These are phyloP conservation scores for Aegilops umbellulata DNA, from an alignment of 176 grass and related monocot genomes.

Conservation along the genomic window DNA sequence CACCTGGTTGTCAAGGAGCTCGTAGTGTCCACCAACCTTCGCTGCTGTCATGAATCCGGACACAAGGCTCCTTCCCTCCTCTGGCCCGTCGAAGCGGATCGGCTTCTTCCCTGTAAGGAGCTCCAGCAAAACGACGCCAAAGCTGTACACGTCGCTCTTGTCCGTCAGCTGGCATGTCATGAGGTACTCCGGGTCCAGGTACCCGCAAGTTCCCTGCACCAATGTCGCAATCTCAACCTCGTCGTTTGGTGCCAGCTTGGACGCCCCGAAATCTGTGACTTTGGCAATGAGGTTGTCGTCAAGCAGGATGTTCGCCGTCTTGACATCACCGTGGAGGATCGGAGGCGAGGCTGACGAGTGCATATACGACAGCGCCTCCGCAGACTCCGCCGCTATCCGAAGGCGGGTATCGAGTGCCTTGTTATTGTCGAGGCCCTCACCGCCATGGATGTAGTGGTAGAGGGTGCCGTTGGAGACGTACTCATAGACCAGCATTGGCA, in stretches of 20 bases:
- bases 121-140: conserved; percentile 53
- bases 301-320: not conserved
- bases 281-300: not conserved
- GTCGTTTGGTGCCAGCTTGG: not conserved
- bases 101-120: conserved; percentile 52
- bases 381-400: not conserved
- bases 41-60: not conserved
- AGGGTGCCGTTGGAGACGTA: not conserved
- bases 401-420: not conserved
- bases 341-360: not conserved
- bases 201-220: conserved; percentile 63
- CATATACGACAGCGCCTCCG: not conserved
- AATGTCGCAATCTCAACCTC: not conserved
- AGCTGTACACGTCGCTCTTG: conserved; percentile 68
- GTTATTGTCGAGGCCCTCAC: not conserved
- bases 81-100: not conserved
- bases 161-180: conserved; percentile 45
- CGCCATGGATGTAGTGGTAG: not conserved
- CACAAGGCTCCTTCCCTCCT: not conserved
- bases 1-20: conserved; percentile 5
- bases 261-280: not conserved
- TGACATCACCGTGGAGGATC: not conserved
- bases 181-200: conserved; percentile 62
- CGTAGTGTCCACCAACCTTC: not conserved
- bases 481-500: not conserved